Conservation (phyloP, 495 filamentous ascomycete species). For the Aspergillus incahuasiensis region DNA sequence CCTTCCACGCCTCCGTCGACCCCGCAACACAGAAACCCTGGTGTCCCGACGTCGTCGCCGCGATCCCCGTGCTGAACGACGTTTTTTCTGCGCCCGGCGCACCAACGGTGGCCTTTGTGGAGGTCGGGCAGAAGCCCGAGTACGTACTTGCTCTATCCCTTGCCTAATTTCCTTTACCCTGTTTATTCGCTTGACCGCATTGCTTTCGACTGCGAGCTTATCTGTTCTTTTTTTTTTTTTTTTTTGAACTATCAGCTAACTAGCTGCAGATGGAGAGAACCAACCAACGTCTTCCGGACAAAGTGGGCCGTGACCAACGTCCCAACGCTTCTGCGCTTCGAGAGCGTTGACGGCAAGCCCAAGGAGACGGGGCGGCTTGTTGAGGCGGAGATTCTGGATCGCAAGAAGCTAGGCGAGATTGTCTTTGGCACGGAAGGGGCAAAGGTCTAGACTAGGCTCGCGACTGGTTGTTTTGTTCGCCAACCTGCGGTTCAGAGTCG, state of each 20-base stretch:
- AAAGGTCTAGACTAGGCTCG: not conserved
- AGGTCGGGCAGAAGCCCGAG: constrained; percentile 3
- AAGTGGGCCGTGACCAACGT: constrained; percentile 1
- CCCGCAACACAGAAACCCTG: constrained; percentile 6
- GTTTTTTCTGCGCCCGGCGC: not conserved
- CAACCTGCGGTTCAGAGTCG: no score
- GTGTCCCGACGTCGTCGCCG: constrained; percentile 11
- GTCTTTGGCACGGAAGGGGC: not conserved
- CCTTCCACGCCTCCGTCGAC: constrained; percentile 9
- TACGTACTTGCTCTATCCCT: not conserved
- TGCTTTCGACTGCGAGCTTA: no score
- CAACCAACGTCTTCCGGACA: constrained; percentile 3
- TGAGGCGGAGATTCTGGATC: constrained; percentile 4
- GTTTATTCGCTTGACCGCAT: not conserved
- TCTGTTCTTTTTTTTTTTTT: no score
- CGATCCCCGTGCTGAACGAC: not conserved
- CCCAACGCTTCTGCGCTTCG: constrained; percentile 6
- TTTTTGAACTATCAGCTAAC: no score
- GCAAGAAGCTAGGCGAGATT: not conserved
- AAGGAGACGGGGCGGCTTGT: constrained; percentile 6
- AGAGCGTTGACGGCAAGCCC: not conserved
- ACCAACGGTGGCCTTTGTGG: not conserved
- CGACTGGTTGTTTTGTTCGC: no score
- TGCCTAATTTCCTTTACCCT: not conserved
- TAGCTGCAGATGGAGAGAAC: constrained; percentile 6